Evolutionary conservation across 371 early-diverging fungal species (phyloP), one percentile per base, ranked within the genome.

Genomic region (Capillidium heterosporum): DNA sequence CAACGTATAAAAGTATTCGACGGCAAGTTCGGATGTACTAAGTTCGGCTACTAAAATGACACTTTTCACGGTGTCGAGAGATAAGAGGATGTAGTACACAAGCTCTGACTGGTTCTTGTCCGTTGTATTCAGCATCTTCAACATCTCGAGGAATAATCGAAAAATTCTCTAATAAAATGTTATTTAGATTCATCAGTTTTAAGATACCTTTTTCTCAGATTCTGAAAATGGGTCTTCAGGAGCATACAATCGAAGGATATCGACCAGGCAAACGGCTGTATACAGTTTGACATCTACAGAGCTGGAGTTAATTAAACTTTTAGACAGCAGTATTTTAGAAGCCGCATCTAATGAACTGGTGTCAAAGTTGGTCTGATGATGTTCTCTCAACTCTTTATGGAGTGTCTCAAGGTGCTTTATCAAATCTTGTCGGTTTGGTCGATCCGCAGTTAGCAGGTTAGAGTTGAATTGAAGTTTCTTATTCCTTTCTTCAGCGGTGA

Each of bases 201-300:
- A 19, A 24, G 51, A 29, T 68, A 84, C 85, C 69, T 71, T 82
- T 52, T 91, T 73, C 58, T 89, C 81, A 0, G 63, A 60, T 47
- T 75, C 70, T 31, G 61, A 70, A 67, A 89, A 94, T 1, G 95
- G 97, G 1, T 90, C 86, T 39, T 89, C 85, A 5, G 95, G 95
- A 1, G 94, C 95, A 67, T 79, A 90, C 21, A 97, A 68, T 29
- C 93, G 75, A 51, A 97, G 74, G 1, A 93, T 71, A 61, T 95
- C 97, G 0, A 91, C 89, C 23, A 94, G 67, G 66, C 94, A 94
- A 68, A 90, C 89, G 0, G 91, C 84, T 0, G 81, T 75, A 21
- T 84, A 72, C 13, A 80, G 75, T 44, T 73, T 76, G 15, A 94
- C 84, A 1, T 81, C 84, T 35, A 35, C 4, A 4, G 35, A 35